phyloP scores from a whole-genome alignment of 768 basidiomycete genomes.

The Cantharellus cinnabarinus region DNA sequence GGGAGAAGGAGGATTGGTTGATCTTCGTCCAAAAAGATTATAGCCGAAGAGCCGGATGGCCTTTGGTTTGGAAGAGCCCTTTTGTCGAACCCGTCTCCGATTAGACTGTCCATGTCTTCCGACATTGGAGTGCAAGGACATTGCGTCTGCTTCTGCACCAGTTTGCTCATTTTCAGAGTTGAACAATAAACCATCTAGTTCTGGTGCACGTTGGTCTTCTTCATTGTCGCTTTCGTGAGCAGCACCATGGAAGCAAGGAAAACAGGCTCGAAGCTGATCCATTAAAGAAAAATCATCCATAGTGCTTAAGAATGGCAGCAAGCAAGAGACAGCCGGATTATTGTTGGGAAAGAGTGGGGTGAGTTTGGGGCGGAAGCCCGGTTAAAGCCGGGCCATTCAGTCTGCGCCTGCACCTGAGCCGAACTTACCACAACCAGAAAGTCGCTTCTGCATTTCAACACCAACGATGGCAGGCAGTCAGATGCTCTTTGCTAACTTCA shows the following conservation, averaged over 20 bases:
- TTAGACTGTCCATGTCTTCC: neutral
- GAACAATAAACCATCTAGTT: neutral
- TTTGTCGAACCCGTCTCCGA: neutral
- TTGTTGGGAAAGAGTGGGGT: no score
- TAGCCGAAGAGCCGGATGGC: neutral
- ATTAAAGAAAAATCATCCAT: neutral
- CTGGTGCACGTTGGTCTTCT: neutral
- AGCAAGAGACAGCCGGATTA: no score
- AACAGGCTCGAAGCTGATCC: neutral
- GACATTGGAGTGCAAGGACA: neutral
- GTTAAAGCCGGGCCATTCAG: no score
- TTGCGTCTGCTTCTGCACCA: neutral
- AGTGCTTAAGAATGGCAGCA: neutral
- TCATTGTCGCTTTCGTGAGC: neutral
- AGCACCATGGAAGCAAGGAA: neutral
- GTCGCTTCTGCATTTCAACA: neutral
- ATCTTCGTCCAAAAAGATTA: neutral
- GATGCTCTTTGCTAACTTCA: constrained; percentile 84
- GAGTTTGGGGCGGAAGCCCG: no score
- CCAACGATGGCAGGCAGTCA: constrained; percentile 14
- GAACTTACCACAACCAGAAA: no score
- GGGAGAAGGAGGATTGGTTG: neutral
- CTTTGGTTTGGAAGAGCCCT: neutral
- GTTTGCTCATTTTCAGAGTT: neutral
- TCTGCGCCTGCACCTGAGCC: no score